phyloP scores from a whole-genome alignment of 306 rosid species.

The Cicer judaicum region DNA sequence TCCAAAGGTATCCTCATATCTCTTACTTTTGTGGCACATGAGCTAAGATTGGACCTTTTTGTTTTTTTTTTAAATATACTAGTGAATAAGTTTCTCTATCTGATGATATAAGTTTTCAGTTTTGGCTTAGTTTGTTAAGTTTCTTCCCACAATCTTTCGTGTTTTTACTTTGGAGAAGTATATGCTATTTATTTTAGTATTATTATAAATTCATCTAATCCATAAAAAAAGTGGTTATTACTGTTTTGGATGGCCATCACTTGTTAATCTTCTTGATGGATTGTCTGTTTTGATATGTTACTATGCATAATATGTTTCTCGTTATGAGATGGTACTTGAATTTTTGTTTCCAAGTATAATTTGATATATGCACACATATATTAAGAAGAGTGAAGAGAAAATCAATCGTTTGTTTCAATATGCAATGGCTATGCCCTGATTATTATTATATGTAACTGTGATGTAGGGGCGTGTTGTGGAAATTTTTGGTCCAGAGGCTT shows the following conservation, averaged over 20 bases:
- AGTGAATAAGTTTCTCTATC: constrained; percentile 7
- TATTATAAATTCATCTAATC: constrained; percentile 16
- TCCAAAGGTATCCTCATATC: constrained; percentile 70
- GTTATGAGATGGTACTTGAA: constrained; percentile 4
- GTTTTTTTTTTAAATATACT: not conserved
- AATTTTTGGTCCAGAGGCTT: constrained; percentile 97
- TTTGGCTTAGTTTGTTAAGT: constrained; percentile 34
- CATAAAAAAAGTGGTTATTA: constrained; percentile 1
- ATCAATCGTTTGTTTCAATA: constrained; percentile 10
- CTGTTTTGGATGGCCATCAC: constrained; percentile 3
- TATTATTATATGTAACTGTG: constrained; percentile 42
- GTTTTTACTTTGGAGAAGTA: constrained; percentile 9
- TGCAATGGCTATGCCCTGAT: constrained; percentile 25
- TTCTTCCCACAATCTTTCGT: constrained; percentile 18
- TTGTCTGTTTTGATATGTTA: constrained; percentile 16
- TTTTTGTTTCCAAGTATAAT: not conserved
- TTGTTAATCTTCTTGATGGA: constrained; percentile 11
- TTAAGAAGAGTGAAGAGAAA: not conserved
- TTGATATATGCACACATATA: not conserved
- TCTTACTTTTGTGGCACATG: constrained; percentile 22
- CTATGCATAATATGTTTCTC: constrained; percentile 20
- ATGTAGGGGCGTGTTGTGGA: constrained; percentile 95
- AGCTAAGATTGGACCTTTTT: constrained; percentile 5
- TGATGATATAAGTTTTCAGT: not conserved
- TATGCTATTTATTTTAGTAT: not conserved